These are phyloP conservation scores for Boletus huronensis DNA, from an alignment of 768 basidiomycete genomes.

Conservation along the genomic window DNA sequence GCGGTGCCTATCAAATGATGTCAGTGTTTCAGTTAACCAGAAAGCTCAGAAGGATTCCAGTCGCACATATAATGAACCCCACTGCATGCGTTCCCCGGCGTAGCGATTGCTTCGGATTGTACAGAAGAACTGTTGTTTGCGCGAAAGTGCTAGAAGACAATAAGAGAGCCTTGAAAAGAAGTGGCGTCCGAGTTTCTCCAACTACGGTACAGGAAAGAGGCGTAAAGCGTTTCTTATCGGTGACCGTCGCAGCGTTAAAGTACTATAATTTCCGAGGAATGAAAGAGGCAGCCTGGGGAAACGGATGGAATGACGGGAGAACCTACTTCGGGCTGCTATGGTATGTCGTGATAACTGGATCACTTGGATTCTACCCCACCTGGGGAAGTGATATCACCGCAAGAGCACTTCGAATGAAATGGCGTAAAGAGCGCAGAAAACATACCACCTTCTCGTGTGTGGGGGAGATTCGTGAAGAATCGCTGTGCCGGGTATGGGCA, in stretches of 20 bases:
- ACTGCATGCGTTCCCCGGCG: conserved; percentile 10
- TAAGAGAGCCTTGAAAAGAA: conserved; percentile 6
- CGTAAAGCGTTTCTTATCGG: conserved; percentile 11
- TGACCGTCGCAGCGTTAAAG: conserved; percentile 9
- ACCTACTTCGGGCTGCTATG: conserved; percentile 7
- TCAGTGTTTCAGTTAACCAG: conserved; percentile 15
- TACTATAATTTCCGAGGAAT: conserved; percentile 29
- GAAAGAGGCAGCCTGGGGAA: conserved; percentile 12
- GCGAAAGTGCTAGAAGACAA: conserved; percentile 11
- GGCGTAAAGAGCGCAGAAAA: conserved; percentile 20
- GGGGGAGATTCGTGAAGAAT: conserved; percentile 20
- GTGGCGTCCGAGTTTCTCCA: neutral
- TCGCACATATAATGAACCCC: conserved; percentile 14
- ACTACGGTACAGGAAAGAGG: conserved; percentile 3
- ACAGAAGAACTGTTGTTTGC: conserved; percentile 1
- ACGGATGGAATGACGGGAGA: conserved; percentile 14
- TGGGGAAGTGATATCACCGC: conserved; percentile 11
- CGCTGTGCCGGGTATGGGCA: conserved; percentile 16
- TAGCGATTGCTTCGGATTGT: conserved; percentile 8
- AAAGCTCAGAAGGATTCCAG: conserved; percentile 13
- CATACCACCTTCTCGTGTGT: conserved; percentile 24
- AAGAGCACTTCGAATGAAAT: conserved; percentile 22
- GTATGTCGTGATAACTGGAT: conserved; percentile 5
- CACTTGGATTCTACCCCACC: conserved; percentile 8
- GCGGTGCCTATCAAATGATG: conserved; percentile 25